A percentile compares a stretch with the other conserved stretches of the same genome.
Evolutionary conservation across 2,329 filamentous ascomycete genomes (phyloP).

Genomic region (Myotisia sp.): DNA sequence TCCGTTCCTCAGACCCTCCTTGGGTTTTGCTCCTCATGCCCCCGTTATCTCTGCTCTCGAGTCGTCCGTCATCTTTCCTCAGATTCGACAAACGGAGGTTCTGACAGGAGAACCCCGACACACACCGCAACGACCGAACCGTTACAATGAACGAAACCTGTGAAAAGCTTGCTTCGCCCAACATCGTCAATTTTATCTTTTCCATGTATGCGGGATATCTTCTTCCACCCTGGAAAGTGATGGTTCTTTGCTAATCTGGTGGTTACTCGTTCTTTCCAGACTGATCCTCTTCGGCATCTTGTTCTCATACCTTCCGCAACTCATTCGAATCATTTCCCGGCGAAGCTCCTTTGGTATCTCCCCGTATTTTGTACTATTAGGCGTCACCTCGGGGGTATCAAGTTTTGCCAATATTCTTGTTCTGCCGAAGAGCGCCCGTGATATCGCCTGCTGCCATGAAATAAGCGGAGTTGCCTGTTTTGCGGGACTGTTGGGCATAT

Average conservation of each 20-base stretch:
- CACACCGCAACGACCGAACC: too few species aligned
- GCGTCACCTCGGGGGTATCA: slow-evolving; percentile 74
- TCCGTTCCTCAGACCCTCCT: too few species aligned
- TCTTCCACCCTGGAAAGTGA: not conserved
- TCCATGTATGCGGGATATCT: slow-evolving; percentile 34
- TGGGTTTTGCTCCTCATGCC: slow-evolving; percentile 1
- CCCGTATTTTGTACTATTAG: slow-evolving; percentile 88
- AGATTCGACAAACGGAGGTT: too few species aligned
- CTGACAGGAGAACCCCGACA: too few species aligned
- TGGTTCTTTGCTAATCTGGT: not conserved
- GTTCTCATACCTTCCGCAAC: slow-evolving; percentile 86
- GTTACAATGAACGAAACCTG: slow-evolving; percentile 24
- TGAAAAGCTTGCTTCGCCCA: slow-evolving; percentile 37
- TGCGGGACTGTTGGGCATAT: slow-evolving; percentile 72
- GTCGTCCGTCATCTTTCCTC: not conserved
- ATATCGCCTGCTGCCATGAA: slow-evolving; percentile 73
- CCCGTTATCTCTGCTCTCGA: not conserved
- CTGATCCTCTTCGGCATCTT: slow-evolving; percentile 78
- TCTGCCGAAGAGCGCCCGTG: slow-evolving; percentile 65
- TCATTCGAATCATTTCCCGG: slow-evolving; percentile 74
- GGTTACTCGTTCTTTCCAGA: slow-evolving; percentile 21
- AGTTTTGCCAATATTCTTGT: slow-evolving; percentile 87
- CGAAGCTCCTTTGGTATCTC: slow-evolving; percentile 87
- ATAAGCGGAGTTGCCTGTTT: slow-evolving; percentile 71
- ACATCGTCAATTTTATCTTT: slow-evolving; percentile 38